These are phyloP conservation scores for Phytophthora parvispora DNA, from an alignment of 352 stramenopile species.

Conservation along the genomic window DNA sequence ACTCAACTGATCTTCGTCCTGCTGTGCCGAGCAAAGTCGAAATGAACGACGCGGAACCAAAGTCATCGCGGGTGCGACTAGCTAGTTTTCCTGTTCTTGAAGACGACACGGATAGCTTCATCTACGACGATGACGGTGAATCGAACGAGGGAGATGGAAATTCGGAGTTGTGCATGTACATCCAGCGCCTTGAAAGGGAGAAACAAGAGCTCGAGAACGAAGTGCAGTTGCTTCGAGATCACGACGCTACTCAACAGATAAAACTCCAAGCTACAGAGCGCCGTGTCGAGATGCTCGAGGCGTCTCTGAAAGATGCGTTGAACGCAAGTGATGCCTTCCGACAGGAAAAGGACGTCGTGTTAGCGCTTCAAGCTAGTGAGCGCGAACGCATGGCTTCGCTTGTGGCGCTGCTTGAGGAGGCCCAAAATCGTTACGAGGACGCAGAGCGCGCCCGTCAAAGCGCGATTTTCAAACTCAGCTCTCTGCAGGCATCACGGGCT, in stretches of 20 bases:
- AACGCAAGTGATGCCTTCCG: slow-evolving; percentile 34
- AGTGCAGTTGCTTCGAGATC: slow-evolving; percentile 46
- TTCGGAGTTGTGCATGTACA: slow-evolving; percentile 59
- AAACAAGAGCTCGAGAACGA: slow-evolving; percentile 56
- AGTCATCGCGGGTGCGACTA: slow-evolving; percentile 13
- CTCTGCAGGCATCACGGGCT: slow-evolving; percentile 52
- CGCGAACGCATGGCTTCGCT: slow-evolving; percentile 45
- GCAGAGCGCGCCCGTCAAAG: slow-evolving; percentile 64
- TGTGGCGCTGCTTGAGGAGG: slow-evolving; percentile 45
- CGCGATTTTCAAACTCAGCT: slow-evolving; percentile 74
- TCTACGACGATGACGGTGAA: slow-evolving; percentile 42
- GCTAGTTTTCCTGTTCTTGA: slow-evolving; percentile 34
- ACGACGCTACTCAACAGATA: slow-evolving; percentile 46
- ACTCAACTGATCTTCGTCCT: slow-evolving; percentile 18
- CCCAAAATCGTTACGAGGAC: slow-evolving; percentile 60
- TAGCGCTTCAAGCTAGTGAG: slow-evolving; percentile 44
- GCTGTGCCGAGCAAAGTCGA: slow-evolving; percentile 4
- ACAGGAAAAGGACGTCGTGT: slow-evolving; percentile 43
- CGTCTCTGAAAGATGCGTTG: slow-evolving; percentile 37
- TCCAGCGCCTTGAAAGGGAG: slow-evolving; percentile 60
- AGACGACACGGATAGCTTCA: slow-evolving; percentile 39
- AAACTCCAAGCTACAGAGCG: slow-evolving; percentile 34
- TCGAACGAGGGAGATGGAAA: slow-evolving; percentile 31
- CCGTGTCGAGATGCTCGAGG: slow-evolving; percentile 54
- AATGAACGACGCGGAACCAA: slow-evolving; percentile 24